Base-by-base conservation (phyloP, 768 basidiomycete species). In the Lenzites betulinus region DNA sequence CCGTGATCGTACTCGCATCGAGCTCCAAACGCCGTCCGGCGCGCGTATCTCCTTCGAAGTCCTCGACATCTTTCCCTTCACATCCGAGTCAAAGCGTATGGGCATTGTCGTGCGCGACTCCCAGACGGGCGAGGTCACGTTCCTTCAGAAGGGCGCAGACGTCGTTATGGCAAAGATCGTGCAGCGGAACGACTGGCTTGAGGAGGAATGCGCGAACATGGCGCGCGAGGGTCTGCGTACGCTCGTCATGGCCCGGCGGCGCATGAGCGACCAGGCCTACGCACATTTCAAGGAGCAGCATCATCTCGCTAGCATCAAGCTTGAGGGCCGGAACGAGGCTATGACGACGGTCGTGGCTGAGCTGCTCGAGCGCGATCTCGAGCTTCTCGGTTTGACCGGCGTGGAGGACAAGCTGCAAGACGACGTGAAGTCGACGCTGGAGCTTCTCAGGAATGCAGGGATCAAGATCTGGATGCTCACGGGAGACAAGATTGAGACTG, bases 391-490 rank as follows among this genome's bases (percentile, higher is more conserved):
- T 2, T 74, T 98, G 65, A 99, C 97, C 0, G 97, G 96, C n/a
- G 97, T 99, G 7, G 97, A 99, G 73, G 97, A 99, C 73, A 98
- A 98, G 75, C 76, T 99, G 59, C 97, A 99, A 69, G 97, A 98
- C 61, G 95, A 96, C 23, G 96, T 99, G 67, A 95, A 92, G 73
- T 85, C 88, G 46, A 97, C 97, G 2, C 76, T 99, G 59, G 97
- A 98, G 75, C 70, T 98, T 53, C 73, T 99, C 64, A 79, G 95
- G 65, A 98, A 98, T 71, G 97, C 96, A 0, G 96, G 96, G 4
- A 87, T 99, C 75, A 97, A 92, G 81, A 98, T 99, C 59, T 99
- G 97, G 97, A 98, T 98, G 97, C 79, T 98, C 67, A 99, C 97
- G 0, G 96, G 97, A 1, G 97, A 99, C 75, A 99, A 98, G 78